Conservation (phyloP, 2,329 filamentous ascomycete species). For the Camillea tinctor region DNA sequence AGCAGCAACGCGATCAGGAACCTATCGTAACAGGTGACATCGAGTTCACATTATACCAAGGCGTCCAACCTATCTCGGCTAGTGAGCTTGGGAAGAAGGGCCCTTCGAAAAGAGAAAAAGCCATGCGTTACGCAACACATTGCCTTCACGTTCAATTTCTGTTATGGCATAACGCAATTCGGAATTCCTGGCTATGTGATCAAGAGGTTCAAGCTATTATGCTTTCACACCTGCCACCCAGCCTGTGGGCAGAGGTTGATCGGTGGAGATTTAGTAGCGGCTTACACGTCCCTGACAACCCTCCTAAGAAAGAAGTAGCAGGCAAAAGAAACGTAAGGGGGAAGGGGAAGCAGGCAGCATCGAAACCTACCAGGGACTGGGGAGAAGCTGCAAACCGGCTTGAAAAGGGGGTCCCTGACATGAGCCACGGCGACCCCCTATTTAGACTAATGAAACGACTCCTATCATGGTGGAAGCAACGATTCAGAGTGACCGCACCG, state of each 20-base stretch:
- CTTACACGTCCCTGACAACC: constrained; percentile 44
- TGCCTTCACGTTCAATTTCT: constrained; percentile 85
- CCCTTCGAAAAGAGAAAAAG: constrained; percentile 78
- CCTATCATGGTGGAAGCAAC: constrained; percentile 84
- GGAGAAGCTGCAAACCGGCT: constrained; percentile 64
- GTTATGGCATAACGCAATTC: constrained; percentile 84
- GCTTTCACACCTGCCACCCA: constrained; percentile 67
- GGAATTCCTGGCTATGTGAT: constrained; percentile 84
- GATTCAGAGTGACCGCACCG: constrained; percentile 74
- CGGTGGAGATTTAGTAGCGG: constrained; percentile 71
- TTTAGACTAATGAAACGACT: constrained; percentile 73
- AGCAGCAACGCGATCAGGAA: constrained; percentile 41
- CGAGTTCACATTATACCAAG: constrained; percentile 67
- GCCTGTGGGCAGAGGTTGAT: constrained; percentile 70
- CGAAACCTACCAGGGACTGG: constrained; percentile 63
- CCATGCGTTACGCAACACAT: constrained; percentile 76
- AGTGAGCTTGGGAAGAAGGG: constrained; percentile 75
- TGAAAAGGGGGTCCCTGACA: constrained; percentile 69
- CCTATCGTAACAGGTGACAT: constrained; percentile 62
- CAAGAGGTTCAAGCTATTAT: constrained; percentile 71
- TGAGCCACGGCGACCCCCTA: constrained; percentile 81
- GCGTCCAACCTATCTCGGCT: constrained; percentile 59
- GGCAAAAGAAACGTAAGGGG: constrained; percentile 38
- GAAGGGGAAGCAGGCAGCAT: constrained; percentile 27
- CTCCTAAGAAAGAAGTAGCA: constrained; percentile 33